Base-by-base conservation (phyloP, 257 asterid species). In the Fraxinus pennsylvanica region DNA sequence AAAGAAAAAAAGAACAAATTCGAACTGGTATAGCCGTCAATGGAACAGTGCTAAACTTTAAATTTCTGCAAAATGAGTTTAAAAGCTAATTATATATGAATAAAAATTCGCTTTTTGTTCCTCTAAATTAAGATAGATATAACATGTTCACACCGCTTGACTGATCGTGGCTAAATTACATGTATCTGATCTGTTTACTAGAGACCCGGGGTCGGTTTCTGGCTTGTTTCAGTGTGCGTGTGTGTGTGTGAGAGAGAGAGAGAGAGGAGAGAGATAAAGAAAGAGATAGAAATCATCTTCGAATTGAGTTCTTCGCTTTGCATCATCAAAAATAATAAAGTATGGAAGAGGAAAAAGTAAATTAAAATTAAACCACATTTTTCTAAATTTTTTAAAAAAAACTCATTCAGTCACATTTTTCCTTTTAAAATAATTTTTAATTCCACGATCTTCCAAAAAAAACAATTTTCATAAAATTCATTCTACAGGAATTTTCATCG, bases 61-160 rank as follows among this genome's bases (percentile, higher is more conserved):
- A 32, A 32, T 33, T 72, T 59, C 35, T 43, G 12, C 66, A 19
- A 78, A 74, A 68, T 59, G 47, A 65, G 78, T 30, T 29, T 8
- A 54, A 27, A 38, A 30, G 32, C 6, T 19, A 39, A 0, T 25
- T 63, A 66, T 8, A 38, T 3, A 43, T 5, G 33, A 50, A 50
- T 15, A 36, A 9, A n/a, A 57, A 47, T 41, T 43, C 54, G 39
- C 27, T 6, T 63, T 72, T 35, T 45, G 0, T 10, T 45, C 63
- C 6, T 70, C 29, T 21, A 9, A 66, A 36, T 9, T 17, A 41
- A 67, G 19, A 52, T 15, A 57, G 54, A 71, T 45, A 63, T 63
- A 12, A n/a, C 36, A 5, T 39, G 89, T 85, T 86, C 89, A 83
- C 89, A 39, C 81, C 75, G 84, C 83, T 82, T 82, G 88, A 86